Evolutionary conservation across 2,329 filamentous ascomycete species (phyloP).

Genomic region (Xenoacremonium recifei): DNA sequence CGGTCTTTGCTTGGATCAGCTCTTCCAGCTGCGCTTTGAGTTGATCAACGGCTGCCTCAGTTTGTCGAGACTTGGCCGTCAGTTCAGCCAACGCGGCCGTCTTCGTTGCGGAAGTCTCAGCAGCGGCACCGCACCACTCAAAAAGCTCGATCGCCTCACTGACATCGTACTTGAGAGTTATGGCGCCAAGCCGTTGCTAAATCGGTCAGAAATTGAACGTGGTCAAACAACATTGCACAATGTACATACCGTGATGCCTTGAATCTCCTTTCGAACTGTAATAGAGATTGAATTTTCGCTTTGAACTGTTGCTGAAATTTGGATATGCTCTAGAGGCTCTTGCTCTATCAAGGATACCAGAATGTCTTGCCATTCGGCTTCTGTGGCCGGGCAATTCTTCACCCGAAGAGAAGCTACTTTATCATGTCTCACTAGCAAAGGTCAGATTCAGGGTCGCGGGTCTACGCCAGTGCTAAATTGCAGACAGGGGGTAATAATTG

Average conservation of each 20-base stretch:
- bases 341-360: slow-evolving; percentile 57
- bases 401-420: slow-evolving; percentile 51
- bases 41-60: slow-evolving; percentile 56
- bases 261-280: slow-evolving; percentile 62
- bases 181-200: slow-evolving; percentile 67
- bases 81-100: slow-evolving; percentile 42
- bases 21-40: slow-evolving; percentile 65
- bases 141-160: slow-evolving; percentile 63
- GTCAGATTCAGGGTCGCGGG: slow-evolving; percentile 20
- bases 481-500: slow-evolving; percentile 15
- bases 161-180: slow-evolving; percentile 55
- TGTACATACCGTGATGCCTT: slow-evolving; percentile 63
- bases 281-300: slow-evolving; percentile 54
- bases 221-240: slow-evolving; percentile 9
- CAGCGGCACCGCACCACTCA: slow-evolving; percentile 66
- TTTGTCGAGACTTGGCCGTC: slow-evolving; percentile 40
- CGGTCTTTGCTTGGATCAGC: slow-evolving; percentile 62
- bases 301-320: slow-evolving; percentile 58
- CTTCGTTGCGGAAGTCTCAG: slow-evolving; percentile 45
- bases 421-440: slow-evolving; percentile 53
- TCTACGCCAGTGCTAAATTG: slow-evolving; percentile 16
- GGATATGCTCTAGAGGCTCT: slow-evolving; percentile 51
- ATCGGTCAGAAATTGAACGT: slow-evolving; percentile 18
- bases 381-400: slow-evolving; percentile 52
- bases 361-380: slow-evolving; percentile 66